A percentile compares a stretch with the other conserved stretches of the same genome.
Evolutionary conservation across 352 stramenopile species (phyloP).

Genomic region (Globisporangium okanoganense): DNA sequence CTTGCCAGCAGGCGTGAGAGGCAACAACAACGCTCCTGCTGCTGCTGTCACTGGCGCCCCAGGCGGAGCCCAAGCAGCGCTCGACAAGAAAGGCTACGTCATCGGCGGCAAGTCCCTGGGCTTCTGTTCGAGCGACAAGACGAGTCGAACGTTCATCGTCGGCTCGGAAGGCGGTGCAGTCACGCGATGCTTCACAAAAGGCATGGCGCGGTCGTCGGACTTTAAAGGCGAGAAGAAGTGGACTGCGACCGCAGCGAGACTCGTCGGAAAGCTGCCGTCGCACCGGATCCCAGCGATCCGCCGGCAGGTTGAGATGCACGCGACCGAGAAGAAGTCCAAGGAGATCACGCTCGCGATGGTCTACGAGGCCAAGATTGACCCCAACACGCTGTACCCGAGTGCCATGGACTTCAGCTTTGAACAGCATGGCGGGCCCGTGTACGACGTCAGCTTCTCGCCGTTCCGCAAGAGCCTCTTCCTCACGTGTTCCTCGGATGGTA

Average conservation of each 20-base stretch:
- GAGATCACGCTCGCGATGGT: conserved; percentile 68
- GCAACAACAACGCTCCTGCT: conserved; percentile 8
- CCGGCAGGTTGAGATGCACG: conserved; percentile 65
- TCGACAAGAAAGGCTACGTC: conserved; percentile 17
- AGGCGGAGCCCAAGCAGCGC: neutral
- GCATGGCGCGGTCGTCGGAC: conserved; percentile 42
- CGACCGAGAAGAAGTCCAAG: conserved; percentile 53
- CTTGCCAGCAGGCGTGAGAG: conserved; percentile 16
- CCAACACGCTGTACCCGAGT: conserved; percentile 48
- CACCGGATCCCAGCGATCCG: conserved; percentile 41
- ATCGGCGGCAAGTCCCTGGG: conserved; percentile 62
- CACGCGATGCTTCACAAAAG: conserved; percentile 60
- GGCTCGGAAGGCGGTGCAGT: conserved; percentile 72
- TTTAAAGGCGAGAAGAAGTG: conserved; percentile 82
- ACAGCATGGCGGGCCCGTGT: conserved; percentile 68
- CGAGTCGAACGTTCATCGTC: conserved; percentile 69
- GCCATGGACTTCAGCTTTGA: conserved; percentile 79
- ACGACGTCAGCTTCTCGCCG: conserved; percentile 75
- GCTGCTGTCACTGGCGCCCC: neutral
- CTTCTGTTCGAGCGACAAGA: conserved; percentile 64
- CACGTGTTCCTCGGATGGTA: conserved; percentile 75
- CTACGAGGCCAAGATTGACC: conserved; percentile 72
- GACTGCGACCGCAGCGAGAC: conserved; percentile 54
- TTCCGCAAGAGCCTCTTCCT: conserved; percentile 84
- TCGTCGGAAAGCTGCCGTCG: conserved; percentile 54